These are phyloP conservation scores for Aspergillus mulundensis DNA, from an alignment of 495 filamentous ascomycete genomes.

Conservation along the genomic window DNA sequence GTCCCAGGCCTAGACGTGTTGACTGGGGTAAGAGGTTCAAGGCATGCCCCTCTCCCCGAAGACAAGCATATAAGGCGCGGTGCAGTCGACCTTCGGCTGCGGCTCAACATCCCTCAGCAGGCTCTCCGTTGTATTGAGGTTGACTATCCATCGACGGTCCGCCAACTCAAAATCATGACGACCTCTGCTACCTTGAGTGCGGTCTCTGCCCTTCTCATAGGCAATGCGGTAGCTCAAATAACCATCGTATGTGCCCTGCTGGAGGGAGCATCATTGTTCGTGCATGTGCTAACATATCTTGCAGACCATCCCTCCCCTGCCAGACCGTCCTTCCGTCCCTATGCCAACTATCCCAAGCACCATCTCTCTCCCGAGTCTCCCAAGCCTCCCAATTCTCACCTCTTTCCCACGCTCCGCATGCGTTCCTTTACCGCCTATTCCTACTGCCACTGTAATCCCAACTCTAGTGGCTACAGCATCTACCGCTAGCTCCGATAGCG, in stretches of 20 bases:
- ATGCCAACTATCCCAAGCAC: neutral
- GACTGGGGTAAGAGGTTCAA: neutral
- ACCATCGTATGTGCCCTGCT: neutral
- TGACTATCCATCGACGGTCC: neutral
- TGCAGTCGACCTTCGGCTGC: neutral
- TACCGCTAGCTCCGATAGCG: neutral
- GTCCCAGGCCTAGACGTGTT: neutral
- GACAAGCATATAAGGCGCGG: neutral
- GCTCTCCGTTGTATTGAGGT: neutral
- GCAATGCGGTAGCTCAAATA: slow-evolving; percentile 20
- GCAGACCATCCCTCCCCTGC: neutral
- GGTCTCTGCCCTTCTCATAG: slow-evolving; percentile 23
- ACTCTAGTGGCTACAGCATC: neutral
- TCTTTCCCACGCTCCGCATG: neutral
- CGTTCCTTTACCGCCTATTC: neutral
- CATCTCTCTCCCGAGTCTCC: neutral
- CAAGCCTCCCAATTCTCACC: neutral
- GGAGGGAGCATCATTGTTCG: neutral
- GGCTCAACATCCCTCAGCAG: neutral
- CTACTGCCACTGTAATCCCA: neutral
- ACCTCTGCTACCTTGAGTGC: slow-evolving; percentile 26
- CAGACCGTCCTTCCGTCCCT: neutral
- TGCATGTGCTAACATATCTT: neutral
- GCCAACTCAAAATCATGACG: slow-evolving; percentile 29
- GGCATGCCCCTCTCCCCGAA: neutral